Evolutionary conservation across 208 protist species (phyloP), one percentile per base, ranked within the genome.

Genomic region (Crithidia thermophila): DNA sequence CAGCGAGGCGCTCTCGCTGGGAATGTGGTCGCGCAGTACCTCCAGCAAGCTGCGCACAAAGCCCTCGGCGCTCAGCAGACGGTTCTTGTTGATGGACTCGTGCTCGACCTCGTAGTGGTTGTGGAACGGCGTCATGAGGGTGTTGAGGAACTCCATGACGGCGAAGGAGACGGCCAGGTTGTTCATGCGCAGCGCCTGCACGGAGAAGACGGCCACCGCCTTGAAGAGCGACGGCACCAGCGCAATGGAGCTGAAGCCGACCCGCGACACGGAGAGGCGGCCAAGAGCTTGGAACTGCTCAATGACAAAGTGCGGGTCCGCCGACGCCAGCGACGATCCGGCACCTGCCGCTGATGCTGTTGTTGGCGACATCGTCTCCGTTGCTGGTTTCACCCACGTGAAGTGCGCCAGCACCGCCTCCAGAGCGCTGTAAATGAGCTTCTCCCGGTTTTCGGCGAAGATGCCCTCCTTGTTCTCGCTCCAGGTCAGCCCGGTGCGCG

Each of bases 51-150:
- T 71, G 3, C 82, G 39, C 21, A 97, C 30, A 40, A 98, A 96
- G 27, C 70, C 49, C 18, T 84, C 68, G 25, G 88, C 76, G 18
- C 71, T 61, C 34, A 97, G 69, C n/a, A 98, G 82, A 8, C 85
- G 65, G 62, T 85, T 89, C 69, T 97, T 97, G 77, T 98, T 98
- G 40, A 81, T 77, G 4, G 87, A 77, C 71, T 98, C 94, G 64
- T 96, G 87, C 45, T 75, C 72, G 1, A 88, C 43, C 45, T 98
- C 94, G 63, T 98, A 98, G 68, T 96, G 79, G 59, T 98, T 81
- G 80, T 98, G 96, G 56, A 94, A 92, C 18, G 96, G 92, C 27
- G 90, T 91, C 92, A 98, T 97, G 46, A 98, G 79, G 9, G 91
- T 84, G 72, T 81, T 80, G 18, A 98, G 59, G 50, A 94, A 94